phyloP scores from a whole-genome alignment of 1,284 basidiomycete genomes.

The Heimioporus retisporus region DNA sequence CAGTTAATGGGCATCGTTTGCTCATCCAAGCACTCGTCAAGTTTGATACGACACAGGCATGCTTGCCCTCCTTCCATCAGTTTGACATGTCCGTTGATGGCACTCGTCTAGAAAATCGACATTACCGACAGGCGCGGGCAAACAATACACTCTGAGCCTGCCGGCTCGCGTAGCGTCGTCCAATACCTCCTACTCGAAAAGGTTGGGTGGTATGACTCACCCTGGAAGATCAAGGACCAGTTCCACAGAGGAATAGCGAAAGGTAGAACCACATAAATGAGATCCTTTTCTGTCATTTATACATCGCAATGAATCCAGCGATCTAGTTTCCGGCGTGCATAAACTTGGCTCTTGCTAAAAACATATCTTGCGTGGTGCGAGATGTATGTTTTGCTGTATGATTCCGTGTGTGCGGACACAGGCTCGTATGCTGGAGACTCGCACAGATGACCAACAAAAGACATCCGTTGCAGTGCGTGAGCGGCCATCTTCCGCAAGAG shows the following conservation, averaged over 20 bases:
- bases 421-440: too few species aligned
- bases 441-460: too few species aligned
- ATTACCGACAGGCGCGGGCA: conserved; percentile 57
- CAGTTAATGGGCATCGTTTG: conserved; percentile 66
- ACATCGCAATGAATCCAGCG: too few species aligned
- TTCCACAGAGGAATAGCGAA: conserved; percentile 28
- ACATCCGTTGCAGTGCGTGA: too few species aligned
- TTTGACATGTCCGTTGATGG: conserved; percentile 1
- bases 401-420: too few species aligned
- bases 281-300: too few species aligned
- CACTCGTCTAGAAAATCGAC: conserved; percentile 32
- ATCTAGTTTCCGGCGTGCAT: too few species aligned
- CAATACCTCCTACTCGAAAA: conserved; percentile 80
- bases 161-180: conserved; percentile 64
- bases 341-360: too few species aligned
- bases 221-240: conserved; percentile 65
- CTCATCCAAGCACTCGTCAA: conserved; percentile 72
- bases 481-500: too few species aligned
- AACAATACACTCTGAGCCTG: conserved; percentile 39
- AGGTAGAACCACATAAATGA: too few species aligned
- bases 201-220: conserved; percentile 71
- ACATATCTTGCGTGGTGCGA: too few species aligned
- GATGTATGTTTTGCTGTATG: too few species aligned
- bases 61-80: conserved; percentile 28
- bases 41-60: conserved; percentile 77